Percentiles rank a stretch among this genome's conserved stretches.
phyloP scores from a whole-genome alignment of 179 eudicot species.

The Amaranthus tricolor region DNA sequence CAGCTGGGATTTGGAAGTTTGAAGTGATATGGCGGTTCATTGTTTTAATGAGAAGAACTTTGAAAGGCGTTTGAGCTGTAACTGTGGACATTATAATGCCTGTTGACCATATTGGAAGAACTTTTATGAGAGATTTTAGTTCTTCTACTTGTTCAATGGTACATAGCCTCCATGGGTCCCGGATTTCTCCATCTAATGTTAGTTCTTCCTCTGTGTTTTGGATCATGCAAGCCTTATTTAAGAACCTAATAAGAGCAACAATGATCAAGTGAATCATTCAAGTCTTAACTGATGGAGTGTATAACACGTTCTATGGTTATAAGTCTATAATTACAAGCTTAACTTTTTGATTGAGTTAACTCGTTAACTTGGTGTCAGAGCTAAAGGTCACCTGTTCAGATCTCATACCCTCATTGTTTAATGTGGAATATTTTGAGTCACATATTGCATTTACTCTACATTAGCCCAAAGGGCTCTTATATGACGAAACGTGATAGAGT shows the following conservation, averaged over 20 bases:
- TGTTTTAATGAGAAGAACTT: conserved; percentile 39
- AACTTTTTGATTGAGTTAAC: too few species aligned
- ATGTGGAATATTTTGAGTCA: not conserved
- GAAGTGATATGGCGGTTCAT: conserved; percentile 45
- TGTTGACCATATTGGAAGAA: conserved; percentile 63
- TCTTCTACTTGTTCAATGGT: conserved; percentile 58
- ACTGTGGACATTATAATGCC: conserved; percentile 38
- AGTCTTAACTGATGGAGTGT: too few species aligned
- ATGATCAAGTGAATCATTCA: not conserved
- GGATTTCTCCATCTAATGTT: conserved; percentile 27
- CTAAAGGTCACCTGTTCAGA: too few species aligned
- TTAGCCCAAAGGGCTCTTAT: not conserved
- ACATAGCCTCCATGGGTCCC: conserved; percentile 43
- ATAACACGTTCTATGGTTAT: too few species aligned
- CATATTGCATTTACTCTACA: not conserved
- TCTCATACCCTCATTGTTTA: too few species aligned
- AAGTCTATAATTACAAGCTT: too few species aligned
- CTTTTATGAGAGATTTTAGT: conserved; percentile 45
- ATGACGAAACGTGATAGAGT: too few species aligned
- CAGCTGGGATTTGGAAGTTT: conserved; percentile 50
- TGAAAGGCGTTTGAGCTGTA: conserved; percentile 28
- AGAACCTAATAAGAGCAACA: conserved; percentile 31
- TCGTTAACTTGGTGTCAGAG: too few species aligned
- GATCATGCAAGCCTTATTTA: conserved; percentile 61
- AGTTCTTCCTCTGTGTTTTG: conserved; percentile 26